Conservation (phyloP, 73 alveolate genomes). For the Paramecium octaurelia region DNA sequence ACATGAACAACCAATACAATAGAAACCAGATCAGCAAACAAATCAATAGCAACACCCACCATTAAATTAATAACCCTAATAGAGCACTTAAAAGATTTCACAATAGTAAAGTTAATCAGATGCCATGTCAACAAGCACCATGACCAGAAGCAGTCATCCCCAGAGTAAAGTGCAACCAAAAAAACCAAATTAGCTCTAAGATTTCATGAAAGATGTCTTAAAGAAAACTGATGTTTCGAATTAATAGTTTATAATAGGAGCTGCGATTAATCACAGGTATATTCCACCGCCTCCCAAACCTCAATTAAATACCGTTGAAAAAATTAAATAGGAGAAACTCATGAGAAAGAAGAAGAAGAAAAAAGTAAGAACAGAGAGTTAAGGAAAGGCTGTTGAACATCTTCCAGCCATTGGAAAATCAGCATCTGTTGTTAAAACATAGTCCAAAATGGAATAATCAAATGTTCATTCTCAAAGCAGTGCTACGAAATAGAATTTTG, state of each 20-base stretch:
- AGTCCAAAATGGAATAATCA: neutral
- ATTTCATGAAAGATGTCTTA: conserved; percentile 28
- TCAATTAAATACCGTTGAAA: neutral
- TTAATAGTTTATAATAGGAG: neutral
- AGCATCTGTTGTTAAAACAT: neutral
- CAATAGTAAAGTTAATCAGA: neutral
- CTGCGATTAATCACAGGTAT: neutral
- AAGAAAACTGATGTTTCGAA: conserved; percentile 21
- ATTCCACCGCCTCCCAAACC: conserved; percentile 39
- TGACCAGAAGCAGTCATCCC: neutral
- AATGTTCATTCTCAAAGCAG: neutral
- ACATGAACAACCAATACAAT: neutral
- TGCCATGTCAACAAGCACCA: neutral
- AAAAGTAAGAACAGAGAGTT: neutral
- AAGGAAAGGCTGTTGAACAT: neutral
- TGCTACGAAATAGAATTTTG: neutral
- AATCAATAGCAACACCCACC: neutral
- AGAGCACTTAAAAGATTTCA: neutral
- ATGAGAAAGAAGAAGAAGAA: conserved; percentile 4
- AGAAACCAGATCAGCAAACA: neutral
- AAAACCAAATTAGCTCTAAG: neutral
- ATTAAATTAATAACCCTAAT: neutral
- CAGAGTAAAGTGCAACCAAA: neutral
- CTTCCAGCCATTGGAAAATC: neutral
- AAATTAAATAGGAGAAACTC: neutral